Base-by-base conservation (phyloP, 257 asterid genomes). In the Jasminum sambac region DNA sequence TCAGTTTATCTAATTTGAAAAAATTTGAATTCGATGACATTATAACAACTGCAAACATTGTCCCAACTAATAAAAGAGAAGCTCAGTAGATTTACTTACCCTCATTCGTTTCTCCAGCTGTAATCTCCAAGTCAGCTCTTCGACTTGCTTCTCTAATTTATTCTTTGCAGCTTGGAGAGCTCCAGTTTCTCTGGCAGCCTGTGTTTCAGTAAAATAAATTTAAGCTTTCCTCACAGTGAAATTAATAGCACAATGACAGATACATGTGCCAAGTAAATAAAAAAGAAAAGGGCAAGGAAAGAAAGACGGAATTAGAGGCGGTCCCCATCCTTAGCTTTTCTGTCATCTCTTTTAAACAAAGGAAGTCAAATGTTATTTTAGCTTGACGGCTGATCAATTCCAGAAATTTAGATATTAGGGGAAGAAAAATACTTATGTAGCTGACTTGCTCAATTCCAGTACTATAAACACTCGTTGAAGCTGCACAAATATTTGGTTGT, bases 141-240 rank as follows among this genome's bases (percentile, higher is more conserved):
- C 99, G 75, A 95, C 98, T 85, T 91, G 97, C 92, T 95, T 95
- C 94, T 95, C 99, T 74, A 95, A 83, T 78, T 95, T 95, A 80
- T 89, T 95, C 87, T 95, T 95, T 73, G 99, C 99, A 80, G 98
- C 99, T 86, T 95, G 96, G 66, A 95, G 92, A 77, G 99, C 99
- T 72, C 99, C 99, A 58, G 99, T 95, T 86, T 95, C 99, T 81
- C 85, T 83, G 21, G 99, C 98, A 75, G 99, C 98, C 99, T 95
- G 85, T 57, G 48, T 65, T 65, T 46, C 10, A 41, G 14, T 21
- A 58, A 52, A n/a, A 23, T 38, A 62, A 24, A 26, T 40, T 64
- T 55, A 55, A n/a, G 8, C 12, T 52, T 19, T n/a, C 24, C 17
- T 17, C 60, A 19, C 12, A 2, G 21, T 52, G 24, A 52, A 52